A percentile compares a stretch with the other conserved stretches of the same genome.
Evolutionary conservation across 345 rosid species (phyloP).

Genomic region (Populus ilicifolia): DNA sequence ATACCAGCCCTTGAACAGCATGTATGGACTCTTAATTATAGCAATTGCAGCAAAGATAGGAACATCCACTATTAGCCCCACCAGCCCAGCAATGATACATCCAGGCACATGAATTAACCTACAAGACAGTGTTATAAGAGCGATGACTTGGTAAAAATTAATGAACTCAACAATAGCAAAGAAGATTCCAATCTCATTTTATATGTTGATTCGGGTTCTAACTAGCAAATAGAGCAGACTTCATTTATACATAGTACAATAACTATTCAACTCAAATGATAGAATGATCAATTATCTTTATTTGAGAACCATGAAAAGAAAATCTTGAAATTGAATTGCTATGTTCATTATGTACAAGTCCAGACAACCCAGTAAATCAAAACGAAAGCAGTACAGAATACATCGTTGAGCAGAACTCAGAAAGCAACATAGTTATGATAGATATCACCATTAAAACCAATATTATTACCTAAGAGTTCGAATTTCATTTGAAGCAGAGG

Average conservation of each 20-base stretch:
- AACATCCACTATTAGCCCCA: conserved; percentile 62
- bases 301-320: background rate
- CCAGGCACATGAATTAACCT: conserved; percentile 75
- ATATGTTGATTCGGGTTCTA: background rate
- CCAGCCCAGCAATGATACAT: conserved; percentile 59
- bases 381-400: background rate
- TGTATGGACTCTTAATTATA: conserved; percentile 61
- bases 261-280: background rate
- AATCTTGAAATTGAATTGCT: background rate
- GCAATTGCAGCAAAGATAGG: conserved; percentile 68
- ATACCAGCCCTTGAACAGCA: conserved; percentile 78
- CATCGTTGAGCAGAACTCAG: background rate
- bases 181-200: background rate
- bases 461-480: conserved; percentile 62
- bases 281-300: background rate
- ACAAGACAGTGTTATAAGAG: conserved; percentile 19
- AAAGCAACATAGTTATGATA: background rate
- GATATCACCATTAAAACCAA: background rate
- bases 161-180: background rate
- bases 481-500: conserved; percentile 45
- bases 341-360: background rate
- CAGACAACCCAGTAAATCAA: background rate
- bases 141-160: background rate
- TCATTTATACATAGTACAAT: background rate
- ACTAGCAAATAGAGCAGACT: background rate